Evolutionary conservation across 192 early-diverging fungal species (phyloP).

Genomic region (Funneliformis geosporum): DNA sequence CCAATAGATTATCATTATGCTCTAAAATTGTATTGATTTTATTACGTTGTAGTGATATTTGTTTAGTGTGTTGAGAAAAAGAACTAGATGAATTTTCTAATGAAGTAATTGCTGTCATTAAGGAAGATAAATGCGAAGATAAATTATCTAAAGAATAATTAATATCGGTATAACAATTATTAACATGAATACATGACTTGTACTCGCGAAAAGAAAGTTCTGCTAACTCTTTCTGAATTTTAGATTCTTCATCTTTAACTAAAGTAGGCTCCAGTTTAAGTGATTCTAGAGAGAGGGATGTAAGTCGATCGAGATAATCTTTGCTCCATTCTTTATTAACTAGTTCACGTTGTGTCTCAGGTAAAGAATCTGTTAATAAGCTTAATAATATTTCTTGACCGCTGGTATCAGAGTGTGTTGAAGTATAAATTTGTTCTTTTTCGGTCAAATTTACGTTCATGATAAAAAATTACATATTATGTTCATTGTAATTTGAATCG

Average conservation of each 20-base stretch:
- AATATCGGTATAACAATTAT: constrained; percentile 55
- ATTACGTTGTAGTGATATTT: constrained; percentile 40
- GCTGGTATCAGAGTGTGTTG: constrained; percentile 9
- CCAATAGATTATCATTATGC: constrained; percentile 57
- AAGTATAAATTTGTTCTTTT: neutral
- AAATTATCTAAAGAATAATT: constrained; percentile 52
- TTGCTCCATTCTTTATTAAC: constrained; percentile 51
- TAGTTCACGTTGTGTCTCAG: constrained; percentile 38
- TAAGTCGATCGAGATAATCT: constrained; percentile 65
- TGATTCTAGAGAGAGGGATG: constrained; percentile 59
- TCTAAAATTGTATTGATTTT: constrained; percentile 56
- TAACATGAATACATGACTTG: constrained; percentile 65
- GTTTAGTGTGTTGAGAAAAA: constrained; percentile 44
- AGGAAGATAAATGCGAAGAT: constrained; percentile 46
- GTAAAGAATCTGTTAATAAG: constrained; percentile 37
- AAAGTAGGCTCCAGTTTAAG: constrained; percentile 59
- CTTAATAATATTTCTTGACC: constrained; percentile 34
- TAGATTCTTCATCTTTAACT: constrained; percentile 53
- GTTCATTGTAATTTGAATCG: no score
- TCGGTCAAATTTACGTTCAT: neutral
- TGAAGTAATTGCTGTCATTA: constrained; percentile 49
- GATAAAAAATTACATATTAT: no score
- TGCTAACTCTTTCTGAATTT: constrained; percentile 60
- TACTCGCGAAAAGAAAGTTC: constrained; percentile 69
- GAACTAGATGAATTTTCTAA: constrained; percentile 48